A percentile compares a stretch with the other conserved stretches of the same genome.
Conservation (phyloP, 352 stramenopile genomes). For the Pythium phragmitis region DNA sequence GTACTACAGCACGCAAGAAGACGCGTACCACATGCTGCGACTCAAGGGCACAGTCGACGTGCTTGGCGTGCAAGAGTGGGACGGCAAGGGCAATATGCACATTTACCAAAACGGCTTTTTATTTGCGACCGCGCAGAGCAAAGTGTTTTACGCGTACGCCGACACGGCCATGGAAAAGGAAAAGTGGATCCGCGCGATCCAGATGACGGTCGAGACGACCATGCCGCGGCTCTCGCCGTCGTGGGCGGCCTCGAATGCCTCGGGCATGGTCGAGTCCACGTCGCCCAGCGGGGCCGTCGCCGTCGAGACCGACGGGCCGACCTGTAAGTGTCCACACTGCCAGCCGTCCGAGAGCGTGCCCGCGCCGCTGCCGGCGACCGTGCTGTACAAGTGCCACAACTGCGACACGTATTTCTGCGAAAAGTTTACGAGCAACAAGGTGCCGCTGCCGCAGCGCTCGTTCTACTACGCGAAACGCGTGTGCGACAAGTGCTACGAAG, state of each 20-base stretch:
- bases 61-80: constrained; percentile 89
- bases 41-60: constrained; percentile 88
- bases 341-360: constrained; percentile 36
- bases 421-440: constrained; percentile 77
- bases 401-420: constrained; percentile 81
- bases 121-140: constrained; percentile 86
- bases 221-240: constrained; percentile 55
- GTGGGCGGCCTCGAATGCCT: constrained; percentile 36
- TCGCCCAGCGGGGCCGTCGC: constrained; percentile 54
- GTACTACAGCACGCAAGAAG: constrained; percentile 90
- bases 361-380: constrained; percentile 32
- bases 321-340: constrained; percentile 71
- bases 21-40: constrained; percentile 88
- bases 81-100: constrained; percentile 91
- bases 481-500: constrained; percentile 81
- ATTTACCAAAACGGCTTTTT: constrained; percentile 90
- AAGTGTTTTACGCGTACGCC: constrained; percentile 88
- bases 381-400: constrained; percentile 83
- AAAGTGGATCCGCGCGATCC: constrained; percentile 88
- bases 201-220: constrained; percentile 83
- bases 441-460: constrained; percentile 74
- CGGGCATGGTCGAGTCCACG: constrained; percentile 40
- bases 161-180: constrained; percentile 89
- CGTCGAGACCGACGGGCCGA: constrained; percentile 48
- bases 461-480: constrained; percentile 87